These are phyloP conservation scores for Hypholoma sublateritium DNA, from an alignment of 768 basidiomycete species.

Conservation along the genomic window DNA sequence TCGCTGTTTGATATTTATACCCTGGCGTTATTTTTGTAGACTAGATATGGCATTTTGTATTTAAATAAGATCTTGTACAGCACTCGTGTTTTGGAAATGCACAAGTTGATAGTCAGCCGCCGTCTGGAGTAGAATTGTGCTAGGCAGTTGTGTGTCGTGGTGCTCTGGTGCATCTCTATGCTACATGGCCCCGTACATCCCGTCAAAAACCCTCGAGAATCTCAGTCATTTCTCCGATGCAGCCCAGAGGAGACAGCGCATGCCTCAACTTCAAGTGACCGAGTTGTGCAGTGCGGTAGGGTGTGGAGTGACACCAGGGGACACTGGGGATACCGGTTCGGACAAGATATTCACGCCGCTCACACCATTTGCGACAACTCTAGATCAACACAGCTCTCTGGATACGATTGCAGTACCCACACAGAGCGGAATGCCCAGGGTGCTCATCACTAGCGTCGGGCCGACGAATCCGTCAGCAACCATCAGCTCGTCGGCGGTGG, in stretches of 20 bases:
- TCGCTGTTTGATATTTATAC: background rate
- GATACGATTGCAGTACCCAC: background rate
- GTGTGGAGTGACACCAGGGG: background rate
- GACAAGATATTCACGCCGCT: background rate
- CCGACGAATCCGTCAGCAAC: background rate
- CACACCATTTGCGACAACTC: background rate
- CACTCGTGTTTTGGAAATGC: background rate
- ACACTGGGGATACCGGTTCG: background rate
- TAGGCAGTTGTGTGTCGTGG: background rate
- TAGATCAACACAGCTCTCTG: background rate
- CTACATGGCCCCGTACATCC: background rate
- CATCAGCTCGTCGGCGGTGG: background rate
- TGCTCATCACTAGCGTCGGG: background rate
- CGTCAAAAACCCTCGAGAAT: background rate
- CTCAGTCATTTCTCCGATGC: background rate
- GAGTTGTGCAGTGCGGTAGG: background rate
- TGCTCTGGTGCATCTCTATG: background rate
- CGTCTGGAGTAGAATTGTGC: background rate
- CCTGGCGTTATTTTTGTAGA: background rate
- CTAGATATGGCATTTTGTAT: no score
- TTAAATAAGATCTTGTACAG: background rate
- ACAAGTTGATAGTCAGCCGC: conserved; percentile 1
- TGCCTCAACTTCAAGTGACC: background rate
- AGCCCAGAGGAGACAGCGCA: background rate
- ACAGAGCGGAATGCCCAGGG: no score